Conservation (phyloP, 2,329 filamentous ascomycete genomes). For the Colletotrichum incanum region DNA sequence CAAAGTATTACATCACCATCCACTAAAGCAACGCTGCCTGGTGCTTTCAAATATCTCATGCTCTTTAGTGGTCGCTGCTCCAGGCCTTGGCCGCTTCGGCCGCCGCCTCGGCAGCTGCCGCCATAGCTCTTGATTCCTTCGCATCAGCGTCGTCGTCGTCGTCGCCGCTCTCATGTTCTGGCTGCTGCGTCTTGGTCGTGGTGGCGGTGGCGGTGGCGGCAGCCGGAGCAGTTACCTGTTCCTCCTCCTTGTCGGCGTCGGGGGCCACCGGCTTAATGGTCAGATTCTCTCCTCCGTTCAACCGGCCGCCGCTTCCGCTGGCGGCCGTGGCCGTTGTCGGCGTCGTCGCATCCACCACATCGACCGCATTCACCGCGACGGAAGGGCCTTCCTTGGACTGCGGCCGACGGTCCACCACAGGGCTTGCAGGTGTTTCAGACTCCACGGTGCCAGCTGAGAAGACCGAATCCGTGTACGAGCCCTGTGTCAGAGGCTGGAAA, state of each 20-base stretch:
- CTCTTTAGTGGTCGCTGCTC: conserved; percentile 12
- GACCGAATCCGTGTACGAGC: conserved; percentile 63
- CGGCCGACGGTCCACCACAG: conserved; percentile 19
- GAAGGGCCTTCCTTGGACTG: conserved; percentile 26
- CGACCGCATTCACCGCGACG: neutral
- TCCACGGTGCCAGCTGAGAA: conserved; percentile 54
- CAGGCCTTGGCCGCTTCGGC: conserved; percentile 40
- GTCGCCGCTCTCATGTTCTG: conserved; percentile 12
- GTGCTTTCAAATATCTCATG: neutral
- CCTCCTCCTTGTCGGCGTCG: conserved; percentile 8
- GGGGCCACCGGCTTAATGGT: conserved; percentile 2
- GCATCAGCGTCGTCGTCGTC: conserved; percentile 10
- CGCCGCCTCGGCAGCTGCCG: conserved; percentile 37
- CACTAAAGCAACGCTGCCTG: neutral
- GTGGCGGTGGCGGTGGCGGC: neutral
- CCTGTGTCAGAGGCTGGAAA: conserved; percentile 55
- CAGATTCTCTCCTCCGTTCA: conserved; percentile 6
- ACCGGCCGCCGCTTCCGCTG: neutral
- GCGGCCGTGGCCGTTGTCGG: neutral
- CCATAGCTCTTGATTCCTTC: conserved; percentile 29
- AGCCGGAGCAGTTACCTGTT: neutral
- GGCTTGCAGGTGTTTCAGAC: conserved; percentile 30
- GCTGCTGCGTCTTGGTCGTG: neutral
- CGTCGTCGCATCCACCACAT: neutral
- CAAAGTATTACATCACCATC: neutral